Evolutionary conservation across 352 stramenopile species (phyloP), one percentile per base, ranked within the genome.

Genomic region (Phytophthora colocasiae): DNA sequence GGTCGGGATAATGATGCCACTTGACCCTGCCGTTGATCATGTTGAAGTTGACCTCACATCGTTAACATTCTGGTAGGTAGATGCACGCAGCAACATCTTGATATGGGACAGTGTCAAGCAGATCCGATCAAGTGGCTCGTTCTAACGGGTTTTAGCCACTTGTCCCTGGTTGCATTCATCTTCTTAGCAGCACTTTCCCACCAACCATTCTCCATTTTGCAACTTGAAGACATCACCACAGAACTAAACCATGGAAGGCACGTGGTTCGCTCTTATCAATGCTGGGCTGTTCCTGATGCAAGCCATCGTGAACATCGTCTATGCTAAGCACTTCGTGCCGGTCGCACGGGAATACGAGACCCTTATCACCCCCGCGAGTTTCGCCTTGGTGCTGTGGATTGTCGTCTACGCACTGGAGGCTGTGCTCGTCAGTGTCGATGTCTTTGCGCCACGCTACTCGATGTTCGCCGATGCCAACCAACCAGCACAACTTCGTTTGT

Each of bases 401-500:
- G 68, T 83, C 36, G 82, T 92, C 32, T 94, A 92, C 73, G 69
- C 63, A 10, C 56, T 91, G 40, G 81, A 91, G 73, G 74, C 71
- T 22, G 31, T 90, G 38, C 75, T 94, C 31, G 82, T 92, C 44
- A 27, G 72, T 34, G 84, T 85, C 2, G 83, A 94, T 48, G 58
- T 94, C n/a, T 73, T 91, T 4, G 76, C 79, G 34, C 83, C 85
- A 14, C 64, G 83, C 24, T 74, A 80, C 53, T 91, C 85, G 27
- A 80, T 94, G 44, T 94, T 90, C 55, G 82, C 78, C 7, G 80
- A 94, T 39, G 80, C 85, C 36, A 89, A 75, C 48, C 80, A 90
- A 45, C 85, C 85, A 7, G 71, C 47, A 29, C 83, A 90, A 29
- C 69, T 94, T 46, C 83, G 85, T 12, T 50, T 71, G 41, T 91